Evolutionary conservation across 1,284 basidiomycete species (phyloP).

Genomic region (Earliella scabrosa): DNA sequence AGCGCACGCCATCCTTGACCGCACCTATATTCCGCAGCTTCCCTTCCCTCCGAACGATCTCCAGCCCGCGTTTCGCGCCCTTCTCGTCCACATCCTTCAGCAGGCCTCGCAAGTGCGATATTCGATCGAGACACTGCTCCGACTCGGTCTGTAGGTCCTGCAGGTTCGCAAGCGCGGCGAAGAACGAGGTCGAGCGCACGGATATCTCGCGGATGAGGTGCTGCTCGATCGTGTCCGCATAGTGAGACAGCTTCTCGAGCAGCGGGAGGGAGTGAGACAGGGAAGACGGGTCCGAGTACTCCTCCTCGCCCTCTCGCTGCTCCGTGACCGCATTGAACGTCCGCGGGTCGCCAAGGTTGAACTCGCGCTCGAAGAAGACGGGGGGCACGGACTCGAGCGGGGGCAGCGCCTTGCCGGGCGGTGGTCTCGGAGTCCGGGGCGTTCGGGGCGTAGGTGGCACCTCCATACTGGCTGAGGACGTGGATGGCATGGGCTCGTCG

Average conservation of each 20-base stretch:
- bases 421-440: slow-evolving; percentile 38
- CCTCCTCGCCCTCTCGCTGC: slow-evolving; percentile 31
- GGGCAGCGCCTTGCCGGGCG: slow-evolving; percentile 52
- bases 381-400: slow-evolving; percentile 80
- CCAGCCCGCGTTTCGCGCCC: slow-evolving; percentile 77
- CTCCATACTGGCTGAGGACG: slow-evolving; percentile 27
- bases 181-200: slow-evolving; percentile 91
- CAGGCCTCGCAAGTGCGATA: slow-evolving; percentile 73
- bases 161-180: slow-evolving; percentile 93
- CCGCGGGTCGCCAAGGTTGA: slow-evolving; percentile 85
- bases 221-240: slow-evolving; percentile 94
- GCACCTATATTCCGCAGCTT: slow-evolving; percentile 63
- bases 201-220: slow-evolving; percentile 96
- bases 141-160: slow-evolving; percentile 93
- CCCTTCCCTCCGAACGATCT: slow-evolving; percentile 70
- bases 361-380: slow-evolving; percentile 79
- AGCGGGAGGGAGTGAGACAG: slow-evolving; percentile 73
- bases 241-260: slow-evolving; percentile 91
- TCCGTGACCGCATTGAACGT: slow-evolving; percentile 88
- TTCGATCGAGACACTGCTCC: slow-evolving; percentile 78
- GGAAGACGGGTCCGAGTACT: slow-evolving; percentile 55
- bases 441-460: slow-evolving; percentile 28
- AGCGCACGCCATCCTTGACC: slow-evolving; percentile 66
- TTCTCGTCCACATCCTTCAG: slow-evolving; percentile 80
- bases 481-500: slow-evolving; percentile 36